Conservation (phyloP, 805 yeast genomes). For the Candida pini region DNA sequence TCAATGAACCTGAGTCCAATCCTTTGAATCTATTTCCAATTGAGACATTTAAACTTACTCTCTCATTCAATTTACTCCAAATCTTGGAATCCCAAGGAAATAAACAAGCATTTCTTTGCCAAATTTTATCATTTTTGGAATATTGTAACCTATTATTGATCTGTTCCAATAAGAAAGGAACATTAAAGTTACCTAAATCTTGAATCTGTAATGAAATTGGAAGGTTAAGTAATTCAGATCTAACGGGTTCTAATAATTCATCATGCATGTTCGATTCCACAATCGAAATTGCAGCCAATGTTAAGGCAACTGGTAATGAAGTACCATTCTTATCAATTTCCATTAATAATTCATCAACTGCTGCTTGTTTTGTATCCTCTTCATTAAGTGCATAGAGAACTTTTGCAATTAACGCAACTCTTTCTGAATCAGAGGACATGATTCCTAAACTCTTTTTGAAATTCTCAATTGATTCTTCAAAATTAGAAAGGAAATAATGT, state of each 20-base stretch:
- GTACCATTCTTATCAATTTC: conserved; percentile 61
- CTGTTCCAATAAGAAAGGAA: conserved; percentile 54
- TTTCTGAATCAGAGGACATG: conserved; percentile 53
- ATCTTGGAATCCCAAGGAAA: conserved; percentile 66
- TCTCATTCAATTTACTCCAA: conserved; percentile 62
- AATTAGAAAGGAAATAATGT: conserved; percentile 55
- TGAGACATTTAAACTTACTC: conserved; percentile 53
- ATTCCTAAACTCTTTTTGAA: conserved; percentile 57
- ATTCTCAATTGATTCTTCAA: conserved; percentile 61
- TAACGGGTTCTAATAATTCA: conserved; percentile 54
- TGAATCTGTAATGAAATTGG: conserved; percentile 36
- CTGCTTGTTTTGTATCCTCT: conserved; percentile 75
- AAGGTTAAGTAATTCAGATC: conserved; percentile 56
- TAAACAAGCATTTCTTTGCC: conserved; percentile 69
- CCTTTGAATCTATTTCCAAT: conserved; percentile 48
- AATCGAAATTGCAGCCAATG: conserved; percentile 76
- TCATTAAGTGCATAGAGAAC: conserved; percentile 72
- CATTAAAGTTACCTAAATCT: conserved; percentile 48
- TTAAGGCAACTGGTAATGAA: conserved; percentile 59
- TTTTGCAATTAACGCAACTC: conserved; percentile 70
- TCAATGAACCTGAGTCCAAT: conserved; percentile 45
- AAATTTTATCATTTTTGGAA: conserved; percentile 26
- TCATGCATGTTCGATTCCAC: conserved; percentile 53
- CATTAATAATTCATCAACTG: conserved; percentile 73
- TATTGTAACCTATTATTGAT: conserved; percentile 38